Evolutionary conservation across 306 rosid genomes (phyloP), one percentile per base, ranked within the genome.

Genomic region (Aeschynomene evenia): DNA sequence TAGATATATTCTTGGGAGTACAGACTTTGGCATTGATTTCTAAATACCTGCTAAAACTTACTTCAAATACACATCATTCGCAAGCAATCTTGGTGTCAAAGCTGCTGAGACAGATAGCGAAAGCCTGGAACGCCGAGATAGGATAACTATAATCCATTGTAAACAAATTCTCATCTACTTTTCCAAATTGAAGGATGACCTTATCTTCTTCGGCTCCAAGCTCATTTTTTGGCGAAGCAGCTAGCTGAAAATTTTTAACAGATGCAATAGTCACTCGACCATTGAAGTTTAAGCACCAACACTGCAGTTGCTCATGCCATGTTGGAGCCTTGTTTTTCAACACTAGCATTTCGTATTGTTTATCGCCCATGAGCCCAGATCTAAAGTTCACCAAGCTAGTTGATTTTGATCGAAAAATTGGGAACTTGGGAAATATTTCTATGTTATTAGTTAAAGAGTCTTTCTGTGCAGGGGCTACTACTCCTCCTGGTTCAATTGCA

Each of bases 241-340:
- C 97, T 61, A 94, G 76, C 86, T 90, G 98, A 62, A 94, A 94
- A 83, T 94, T 94, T 81, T 93, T 93, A 66, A 93, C 97, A 0
- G 98, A 93, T 55, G 98, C 97, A 55, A 93, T 82, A 3, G 97
- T 93, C 58, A 90, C 98, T 42, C 98, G 87, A n/a, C 97, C 97
- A 37, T 88, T 93, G 68, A 93, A 93, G 80, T 93, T 93, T 73
- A 93, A 79, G 80, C 98, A 90, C 98, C 98, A 93, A 82, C 97
- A 90, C 73, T 88, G 97, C 55, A 93, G 97, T 82, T 93, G 98
- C 79, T 86, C 98, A 58, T 94, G 98, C 98, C 98, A 94, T 81
- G 96, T 77, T 2, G 98, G 97, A 60, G 96, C 75, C 88, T 94
- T 94, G 84, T 94, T 94, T 77, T 79, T 85, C 70, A 94, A 77